Evolutionary conservation across 306 rosid species (phyloP).

Genomic region (Cicer cuneatum): DNA sequence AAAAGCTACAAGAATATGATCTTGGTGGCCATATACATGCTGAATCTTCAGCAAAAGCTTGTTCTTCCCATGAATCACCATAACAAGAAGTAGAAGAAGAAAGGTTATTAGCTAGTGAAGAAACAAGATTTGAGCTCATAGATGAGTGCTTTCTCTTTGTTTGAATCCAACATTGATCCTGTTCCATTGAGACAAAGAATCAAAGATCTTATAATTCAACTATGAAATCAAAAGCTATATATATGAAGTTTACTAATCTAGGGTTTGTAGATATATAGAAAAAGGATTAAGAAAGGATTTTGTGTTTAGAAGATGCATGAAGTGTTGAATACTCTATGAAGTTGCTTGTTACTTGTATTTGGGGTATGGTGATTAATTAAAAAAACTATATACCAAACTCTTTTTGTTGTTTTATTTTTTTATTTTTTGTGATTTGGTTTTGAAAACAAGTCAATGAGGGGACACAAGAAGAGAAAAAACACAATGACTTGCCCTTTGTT

Average conservation of each 20-base stretch:
- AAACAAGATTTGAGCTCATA: slow-evolving; percentile 42
- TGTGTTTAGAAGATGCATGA: slow-evolving; percentile 53
- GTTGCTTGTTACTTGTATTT: slow-evolving; percentile 10
- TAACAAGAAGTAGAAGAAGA: slow-evolving; percentile 46
- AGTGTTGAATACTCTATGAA: slow-evolving; percentile 68
- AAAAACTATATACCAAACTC: background rate
- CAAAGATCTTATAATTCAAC: no score
- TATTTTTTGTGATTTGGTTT: slow-evolving; percentile 42
- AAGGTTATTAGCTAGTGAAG: background rate
- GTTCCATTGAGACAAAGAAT: slow-evolving; percentile 58
- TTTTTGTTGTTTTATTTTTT: slow-evolving; percentile 40
- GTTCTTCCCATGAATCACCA: slow-evolving; percentile 89
- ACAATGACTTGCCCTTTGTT: slow-evolving; percentile 29
- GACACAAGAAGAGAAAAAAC: slow-evolving; percentile 43
- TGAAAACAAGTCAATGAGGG: slow-evolving; percentile 56
- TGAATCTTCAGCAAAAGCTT: slow-evolving; percentile 88
- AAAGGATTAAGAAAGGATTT: slow-evolving; percentile 38
- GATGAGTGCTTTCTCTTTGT: slow-evolving; percentile 63
- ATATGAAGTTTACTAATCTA: background rate
- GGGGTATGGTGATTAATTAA: background rate
- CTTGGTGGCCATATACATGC: slow-evolving; percentile 95
- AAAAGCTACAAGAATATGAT: slow-evolving; percentile 89
- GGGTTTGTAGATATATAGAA: slow-evolving; percentile 34
- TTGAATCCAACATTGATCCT: slow-evolving; percentile 66
- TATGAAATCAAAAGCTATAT: no score